Base-by-base conservation (phyloP, 2,329 filamentous ascomycete genomes). In the Xenosphaeropsis pyriputrescens region DNA sequence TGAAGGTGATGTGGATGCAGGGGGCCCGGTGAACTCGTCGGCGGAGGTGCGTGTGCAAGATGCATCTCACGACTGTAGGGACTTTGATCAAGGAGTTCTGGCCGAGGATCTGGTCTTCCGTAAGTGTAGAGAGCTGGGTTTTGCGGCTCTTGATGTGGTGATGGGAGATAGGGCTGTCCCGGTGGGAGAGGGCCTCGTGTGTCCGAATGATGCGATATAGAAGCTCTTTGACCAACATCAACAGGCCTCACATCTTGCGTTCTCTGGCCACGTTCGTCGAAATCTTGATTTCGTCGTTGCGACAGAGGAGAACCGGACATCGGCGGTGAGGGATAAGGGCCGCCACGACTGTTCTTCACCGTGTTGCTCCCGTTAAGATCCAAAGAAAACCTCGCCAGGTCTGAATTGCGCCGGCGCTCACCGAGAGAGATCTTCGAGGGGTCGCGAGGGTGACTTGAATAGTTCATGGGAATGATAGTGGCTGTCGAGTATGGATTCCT, bases 241-340 rank as follows among this genome's bases (percentile, higher is more conserved):
- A 26, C 22, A 26, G 8, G 22, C 22, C 22, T 26, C 8, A 26
- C 22, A 26, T 26, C 22, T 26, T 26, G 22, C 22, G 22, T 56
- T 52, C 59, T 62, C 51, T 68, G 67, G 53, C 64, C 61, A 57
- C 67, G 65, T 58, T 70, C 66, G 59, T 63, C 64, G 52, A 64
- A 64, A 59, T 75, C 70, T 58, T 63, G 67, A 56, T 65, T 65
- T 63, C 61, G 57, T 63, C 70, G 75, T 56, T 67, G 63, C 58
- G 72, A 69, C 51, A 68, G 67, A 52, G 75, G 72, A 64, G 75
- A 78, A 56, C 72, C 74, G 66, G 76, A 79, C 76, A 80, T 80
- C 68, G 76, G 76, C 63, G 76, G 75, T 67, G 76, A 80, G 57
- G 75, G 75, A 62, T 80, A 80, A 56, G 69, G 71, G 65, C 64